These are phyloP conservation scores for Pseudoperonospora humuli DNA, from an alignment of 352 stramenopile genomes.

Conservation along the genomic window DNA sequence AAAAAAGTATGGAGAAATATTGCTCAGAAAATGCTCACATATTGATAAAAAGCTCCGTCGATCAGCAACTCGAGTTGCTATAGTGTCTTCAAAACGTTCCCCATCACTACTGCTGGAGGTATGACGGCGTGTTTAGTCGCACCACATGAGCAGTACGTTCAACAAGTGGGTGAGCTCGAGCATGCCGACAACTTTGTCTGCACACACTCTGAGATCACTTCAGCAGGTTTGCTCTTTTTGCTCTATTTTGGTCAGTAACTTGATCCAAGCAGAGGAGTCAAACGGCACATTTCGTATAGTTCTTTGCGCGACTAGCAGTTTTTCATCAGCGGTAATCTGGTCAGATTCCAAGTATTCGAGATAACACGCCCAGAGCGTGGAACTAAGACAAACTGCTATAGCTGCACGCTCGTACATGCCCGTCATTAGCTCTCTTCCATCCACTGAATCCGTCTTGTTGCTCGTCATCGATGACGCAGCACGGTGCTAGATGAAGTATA, in stretches of 20 bases:
- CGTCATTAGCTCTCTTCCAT: conserved; percentile 23
- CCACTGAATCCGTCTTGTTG: conserved; percentile 1
- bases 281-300: conserved; percentile 63
- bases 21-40: conserved; percentile 28
- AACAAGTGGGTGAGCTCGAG: conserved; percentile 36
- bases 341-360: conserved; percentile 26
- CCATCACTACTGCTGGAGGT: conserved; percentile 4
- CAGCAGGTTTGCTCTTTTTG: background rate
- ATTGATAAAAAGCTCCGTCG: conserved; percentile 23
- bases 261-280: conserved; percentile 49
- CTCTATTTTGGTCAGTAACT: conserved; percentile 52
- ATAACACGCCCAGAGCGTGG: conserved; percentile 53
- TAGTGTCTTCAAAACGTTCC: conserved; percentile 4
- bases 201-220: conserved; percentile 23
- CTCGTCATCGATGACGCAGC: conserved; percentile 29
- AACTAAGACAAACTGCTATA: conserved; percentile 44
- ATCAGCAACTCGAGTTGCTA: conserved; percentile 19
- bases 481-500: conserved; percentile 55
- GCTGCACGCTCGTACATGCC: conserved; percentile 52
- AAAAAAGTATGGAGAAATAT: conserved; percentile 32
- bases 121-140: conserved; percentile 31
- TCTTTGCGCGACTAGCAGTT: conserved; percentile 23
- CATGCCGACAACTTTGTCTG: conserved; percentile 24
- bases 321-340: background rate
- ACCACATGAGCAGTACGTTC: conserved; percentile 40